Evolutionary conservation across 192 early-diverging fungal genomes (phyloP).

Genomic region (Oehlia diaphana): DNA sequence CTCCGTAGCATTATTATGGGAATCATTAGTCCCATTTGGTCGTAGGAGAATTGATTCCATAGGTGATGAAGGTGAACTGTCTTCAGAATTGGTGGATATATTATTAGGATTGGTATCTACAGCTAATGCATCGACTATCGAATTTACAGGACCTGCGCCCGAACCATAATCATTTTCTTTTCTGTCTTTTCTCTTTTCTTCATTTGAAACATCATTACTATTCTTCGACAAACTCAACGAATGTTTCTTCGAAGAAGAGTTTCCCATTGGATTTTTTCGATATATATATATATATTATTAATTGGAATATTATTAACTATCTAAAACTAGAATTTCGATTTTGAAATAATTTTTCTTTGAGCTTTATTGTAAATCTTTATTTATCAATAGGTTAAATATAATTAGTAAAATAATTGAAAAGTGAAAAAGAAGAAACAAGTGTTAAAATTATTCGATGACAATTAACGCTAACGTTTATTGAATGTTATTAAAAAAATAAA

Average conservation of each 20-base stretch:
- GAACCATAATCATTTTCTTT: conserved; percentile 1
- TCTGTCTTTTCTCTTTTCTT: conserved; percentile 6
- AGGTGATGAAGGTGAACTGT: conserved; percentile 14
- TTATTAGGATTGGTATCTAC: background rate
- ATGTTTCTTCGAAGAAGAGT: conserved; percentile 7
- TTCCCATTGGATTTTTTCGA: background rate
- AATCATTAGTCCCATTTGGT: background rate
- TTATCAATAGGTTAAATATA: too few species aligned
- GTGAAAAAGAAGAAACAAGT: too few species aligned
- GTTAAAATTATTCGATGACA: too few species aligned
- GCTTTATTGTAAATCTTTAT: too few species aligned
- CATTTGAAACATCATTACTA: background rate
- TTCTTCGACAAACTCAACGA: background rate
- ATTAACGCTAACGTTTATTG: too few species aligned
- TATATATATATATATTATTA: conserved; percentile 5
- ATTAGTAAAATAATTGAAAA: too few species aligned
- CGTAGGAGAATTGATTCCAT: conserved; percentile 26
- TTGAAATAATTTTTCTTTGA: background rate
- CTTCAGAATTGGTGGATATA: conserved; percentile 1
- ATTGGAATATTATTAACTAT: background rate
- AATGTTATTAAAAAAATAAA: too few species aligned
- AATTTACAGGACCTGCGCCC: background rate
- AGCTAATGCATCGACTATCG: background rate
- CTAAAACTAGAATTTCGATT: background rate
- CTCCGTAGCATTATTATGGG: background rate